Base-by-base conservation (phyloP, 2,329 filamentous ascomycete species). In the Pseudocercospora vitis region DNA sequence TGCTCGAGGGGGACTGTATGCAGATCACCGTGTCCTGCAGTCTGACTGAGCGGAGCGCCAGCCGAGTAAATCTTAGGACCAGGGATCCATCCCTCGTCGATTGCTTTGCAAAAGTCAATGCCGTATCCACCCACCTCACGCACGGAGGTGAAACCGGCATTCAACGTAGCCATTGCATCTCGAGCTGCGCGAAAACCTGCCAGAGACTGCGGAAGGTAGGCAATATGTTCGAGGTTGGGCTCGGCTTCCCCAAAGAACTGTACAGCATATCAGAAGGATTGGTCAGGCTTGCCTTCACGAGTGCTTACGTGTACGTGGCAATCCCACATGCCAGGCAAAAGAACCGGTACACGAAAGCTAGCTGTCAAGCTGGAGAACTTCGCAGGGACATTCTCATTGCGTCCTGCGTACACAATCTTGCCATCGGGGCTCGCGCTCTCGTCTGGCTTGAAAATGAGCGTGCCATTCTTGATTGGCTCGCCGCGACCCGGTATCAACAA, bases 301-400 rank as follows among this genome's bases (percentile, higher is more conserved):
- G 5, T 18, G 4, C 50, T 26, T 53, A 53, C 51, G 29, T 53
- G 50, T 14, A 73, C 71, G 62, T 81, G 79, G 58, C 72, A 76
- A 53, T 81, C 79, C 78, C 78, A 81, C 18, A 82, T 69, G 1
- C 79, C 79, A 0, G 78, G 78, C 68, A 81, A 75, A 3, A 79
- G 62, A 7, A 76, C 72, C 0, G 72, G 70, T 7, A 79, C 73
- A 11, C 68, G 46, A 21, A 45, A 29, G 23, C 14, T 39, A 4
- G 48, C 11, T 26, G 18, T 24, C 14, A 56, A 26, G 12, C n/a
- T 9, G 2, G 29, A 48, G 3, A 24, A 48, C 8, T 35, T 21
- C 26, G 50, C 23, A 4, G 57, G 52, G 28, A 61, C 21, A 7
- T 33, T 12, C 9, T 58, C 31, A 32, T 67, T 56, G 3, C 55